Conservation (phyloP, 129 eudicot species). For the Solidago caesia region DNA sequence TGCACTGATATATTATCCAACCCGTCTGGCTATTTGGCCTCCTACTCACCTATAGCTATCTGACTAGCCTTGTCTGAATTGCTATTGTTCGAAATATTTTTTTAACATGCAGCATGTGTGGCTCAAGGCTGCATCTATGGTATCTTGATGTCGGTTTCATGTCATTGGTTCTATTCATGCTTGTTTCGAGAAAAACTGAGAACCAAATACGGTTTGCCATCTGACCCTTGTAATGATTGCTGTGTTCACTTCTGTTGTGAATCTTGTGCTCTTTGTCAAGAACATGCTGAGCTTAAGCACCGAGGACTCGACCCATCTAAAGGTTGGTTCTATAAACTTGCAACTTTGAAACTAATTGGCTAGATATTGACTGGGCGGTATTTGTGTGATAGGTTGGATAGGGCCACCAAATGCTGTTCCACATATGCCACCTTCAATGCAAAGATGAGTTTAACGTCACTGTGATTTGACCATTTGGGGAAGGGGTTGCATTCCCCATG, state of each 20-base stretch:
- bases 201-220: slow-evolving; percentile 30
- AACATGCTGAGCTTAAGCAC: slow-evolving; percentile 43
- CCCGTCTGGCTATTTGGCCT: neutral
- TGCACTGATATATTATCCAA: neutral
- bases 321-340: slow-evolving; percentile 17
- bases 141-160: slow-evolving; percentile 22
- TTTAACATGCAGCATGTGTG: slow-evolving; percentile 34
- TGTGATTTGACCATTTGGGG: neutral
- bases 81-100: neutral
- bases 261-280: slow-evolving; percentile 43
- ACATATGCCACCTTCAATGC: slow-evolving; percentile 31
- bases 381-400: slow-evolving; percentile 28
- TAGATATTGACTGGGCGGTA: neutral
- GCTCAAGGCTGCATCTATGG: slow-evolving; percentile 33
- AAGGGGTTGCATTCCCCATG: neutral
- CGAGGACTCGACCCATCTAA: slow-evolving; percentile 40
- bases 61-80: neutral
- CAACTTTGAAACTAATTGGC: neutral
- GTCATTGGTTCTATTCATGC: slow-evolving; percentile 45
- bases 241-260: slow-evolving; percentile 46
- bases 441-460: slow-evolving; percentile 11
- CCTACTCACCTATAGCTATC: too few species aligned
- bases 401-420: slow-evolving; percentile 33
- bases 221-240: slow-evolving; percentile 42
- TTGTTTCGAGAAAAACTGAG: slow-evolving; percentile 37